Percentiles rank a stretch among this genome's conserved stretches.
phyloP scores from a whole-genome alignment of 2,329 filamentous ascomycete species.

The Claviceps paspali region DNA sequence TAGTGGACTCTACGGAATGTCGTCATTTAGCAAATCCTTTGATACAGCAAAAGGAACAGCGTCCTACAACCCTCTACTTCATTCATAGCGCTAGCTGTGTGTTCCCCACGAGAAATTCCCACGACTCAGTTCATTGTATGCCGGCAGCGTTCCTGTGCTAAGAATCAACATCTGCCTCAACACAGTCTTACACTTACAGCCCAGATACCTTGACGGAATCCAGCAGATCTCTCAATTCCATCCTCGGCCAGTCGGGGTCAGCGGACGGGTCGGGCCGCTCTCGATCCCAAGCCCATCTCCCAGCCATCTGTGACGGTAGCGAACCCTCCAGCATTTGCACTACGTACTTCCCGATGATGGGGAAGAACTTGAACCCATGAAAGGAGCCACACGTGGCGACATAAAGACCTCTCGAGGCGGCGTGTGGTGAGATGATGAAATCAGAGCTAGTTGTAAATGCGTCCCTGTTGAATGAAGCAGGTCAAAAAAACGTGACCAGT shows the following conservation, averaged over 20 bases:
- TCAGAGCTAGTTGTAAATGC: constrained; percentile 46
- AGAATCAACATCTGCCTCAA: background rate
- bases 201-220: constrained; percentile 13
- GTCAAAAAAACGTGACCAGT: background rate
- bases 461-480: constrained; percentile 32
- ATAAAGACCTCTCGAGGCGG: constrained; percentile 36
- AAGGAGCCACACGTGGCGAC: constrained; percentile 51
- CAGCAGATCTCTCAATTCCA: constrained; percentile 39
- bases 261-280: constrained; percentile 35
- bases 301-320: constrained; percentile 25
- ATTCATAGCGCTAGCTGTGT: no score
- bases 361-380: constrained; percentile 55
- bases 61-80: no score
- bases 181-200: constrained; percentile 14
- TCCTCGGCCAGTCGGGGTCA: constrained; percentile 41
- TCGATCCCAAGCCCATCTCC: constrained; percentile 44
- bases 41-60: no score
- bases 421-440: constrained; percentile 46
- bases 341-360: constrained; percentile 47
- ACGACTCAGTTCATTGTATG: no score
- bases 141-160: no score
- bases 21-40: no score
- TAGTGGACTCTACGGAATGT: no score
- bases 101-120: no score
- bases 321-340: constrained; percentile 36